Evolutionary conservation across 257 asterid species (phyloP).

Genomic region (Plantago elongata): DNA sequence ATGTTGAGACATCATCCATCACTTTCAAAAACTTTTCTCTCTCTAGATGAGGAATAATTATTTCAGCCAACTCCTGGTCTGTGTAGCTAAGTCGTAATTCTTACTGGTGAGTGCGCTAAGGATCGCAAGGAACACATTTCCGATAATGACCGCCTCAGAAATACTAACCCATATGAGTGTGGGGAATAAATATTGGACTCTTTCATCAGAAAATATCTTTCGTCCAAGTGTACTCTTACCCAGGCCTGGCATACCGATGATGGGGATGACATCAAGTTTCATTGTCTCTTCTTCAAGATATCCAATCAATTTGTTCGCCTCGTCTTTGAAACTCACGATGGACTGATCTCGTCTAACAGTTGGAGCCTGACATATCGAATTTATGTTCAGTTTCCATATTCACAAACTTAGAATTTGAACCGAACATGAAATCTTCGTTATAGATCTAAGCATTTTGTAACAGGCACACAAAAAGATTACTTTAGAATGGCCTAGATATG

Average conservation of each 20-base stretch:
- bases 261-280: constrained; percentile 17
- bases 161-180: constrained; percentile 16
- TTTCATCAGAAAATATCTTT: constrained; percentile 18
- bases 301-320: neutral
- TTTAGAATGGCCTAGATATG: too few species aligned
- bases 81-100: constrained; percentile 8
- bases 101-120: neutral
- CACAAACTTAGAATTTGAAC: too few species aligned
- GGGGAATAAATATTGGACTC: constrained; percentile 11
- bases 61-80: constrained; percentile 16
- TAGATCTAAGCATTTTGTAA: too few species aligned
- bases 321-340: too few species aligned
- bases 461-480: too few species aligned
- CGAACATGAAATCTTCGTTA: too few species aligned
- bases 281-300: constrained; percentile 9
- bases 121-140: constrained; percentile 15
- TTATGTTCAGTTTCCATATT: too few species aligned
- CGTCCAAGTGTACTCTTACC: constrained; percentile 19
- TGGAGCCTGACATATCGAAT: too few species aligned
- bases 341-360: too few species aligned
- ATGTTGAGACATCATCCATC: constrained; percentile 20
- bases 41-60: constrained; percentile 9
- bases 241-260: constrained; percentile 22
- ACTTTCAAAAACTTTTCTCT: constrained; percentile 16
- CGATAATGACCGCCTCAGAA: neutral